phyloP scores from a whole-genome alignment of 495 filamentous ascomycete genomes.

The Penicillium atrosanguineum region DNA sequence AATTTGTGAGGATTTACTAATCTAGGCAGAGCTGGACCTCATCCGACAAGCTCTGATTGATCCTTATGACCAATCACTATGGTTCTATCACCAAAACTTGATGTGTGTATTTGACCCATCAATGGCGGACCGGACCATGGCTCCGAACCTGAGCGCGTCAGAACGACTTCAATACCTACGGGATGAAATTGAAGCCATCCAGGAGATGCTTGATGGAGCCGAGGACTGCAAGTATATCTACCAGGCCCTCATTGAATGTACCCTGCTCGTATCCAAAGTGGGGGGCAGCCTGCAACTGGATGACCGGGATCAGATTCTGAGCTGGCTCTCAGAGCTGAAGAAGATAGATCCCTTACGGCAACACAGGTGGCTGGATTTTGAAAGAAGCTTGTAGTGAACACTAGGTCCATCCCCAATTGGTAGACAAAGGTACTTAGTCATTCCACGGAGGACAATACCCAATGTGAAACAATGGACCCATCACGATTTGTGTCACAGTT shows the following conservation, averaged over 20 bases:
- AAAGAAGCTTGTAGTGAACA: slow-evolving; percentile 29
- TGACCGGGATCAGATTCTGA: slow-evolving; percentile 45
- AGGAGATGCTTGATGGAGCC: slow-evolving; percentile 73
- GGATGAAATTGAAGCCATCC: slow-evolving; percentile 64
- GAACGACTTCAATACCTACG: slow-evolving; percentile 66
- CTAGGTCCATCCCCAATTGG: neutral
- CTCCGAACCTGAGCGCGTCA: slow-evolving; percentile 55
- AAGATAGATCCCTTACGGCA: slow-evolving; percentile 67
- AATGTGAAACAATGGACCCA: neutral
- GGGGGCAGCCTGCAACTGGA: slow-evolving; percentile 28
- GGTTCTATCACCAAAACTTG: slow-evolving; percentile 92
- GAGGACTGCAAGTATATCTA: slow-evolving; percentile 77
- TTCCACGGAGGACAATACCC: too few relatives aligned
- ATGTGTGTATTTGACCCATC: slow-evolving; percentile 61
- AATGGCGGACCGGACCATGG: slow-evolving; percentile 52
- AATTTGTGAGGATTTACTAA: neutral
- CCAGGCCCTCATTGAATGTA: slow-evolving; percentile 67
- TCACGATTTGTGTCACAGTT: slow-evolving; percentile 3
- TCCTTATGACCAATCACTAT: slow-evolving; percentile 87
- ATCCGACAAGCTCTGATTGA: slow-evolving; percentile 80
- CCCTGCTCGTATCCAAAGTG: slow-evolving; percentile 35
- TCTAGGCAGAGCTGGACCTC: slow-evolving; percentile 60
- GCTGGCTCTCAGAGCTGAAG: slow-evolving; percentile 64
- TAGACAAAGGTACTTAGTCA: neutral
- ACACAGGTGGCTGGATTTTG: slow-evolving; percentile 67